Conservation (phyloP, 2,329 filamentous ascomycete genomes). For the Cladosporium cucumerinum region DNA sequence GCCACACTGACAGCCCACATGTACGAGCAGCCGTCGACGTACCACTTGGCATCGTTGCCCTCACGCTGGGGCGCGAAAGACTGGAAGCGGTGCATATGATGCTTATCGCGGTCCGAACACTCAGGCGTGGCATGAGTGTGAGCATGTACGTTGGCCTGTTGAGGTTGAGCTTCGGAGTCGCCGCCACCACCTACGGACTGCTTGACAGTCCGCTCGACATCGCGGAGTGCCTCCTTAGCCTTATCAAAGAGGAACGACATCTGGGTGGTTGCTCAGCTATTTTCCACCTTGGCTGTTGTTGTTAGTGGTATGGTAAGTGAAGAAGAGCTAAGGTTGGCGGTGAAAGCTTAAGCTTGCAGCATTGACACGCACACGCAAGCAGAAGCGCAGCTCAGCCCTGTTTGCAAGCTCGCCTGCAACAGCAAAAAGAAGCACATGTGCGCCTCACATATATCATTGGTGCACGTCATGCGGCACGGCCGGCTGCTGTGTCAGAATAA, state of each 20-base stretch:
- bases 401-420: background rate
- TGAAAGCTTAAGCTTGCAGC: slow-evolving; percentile 1
- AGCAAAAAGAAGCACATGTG: background rate
- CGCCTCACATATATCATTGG: background rate
- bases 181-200: slow-evolving; percentile 32
- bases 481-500: background rate
- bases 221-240: slow-evolving; percentile 51
- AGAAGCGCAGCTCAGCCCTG: slow-evolving; percentile 4
- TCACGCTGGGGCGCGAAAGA: slow-evolving; percentile 70
- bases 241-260: slow-evolving; percentile 50
- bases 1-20: slow-evolving; percentile 82
- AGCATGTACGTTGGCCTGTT: slow-evolving; percentile 37
- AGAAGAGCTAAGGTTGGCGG: background rate
- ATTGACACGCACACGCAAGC: background rate
- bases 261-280: background rate
- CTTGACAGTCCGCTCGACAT: slow-evolving; percentile 50
- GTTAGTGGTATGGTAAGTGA: background rate
- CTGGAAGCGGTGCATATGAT: slow-evolving; percentile 51
- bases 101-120: slow-evolving; percentile 38
- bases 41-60: slow-evolving; percentile 78
- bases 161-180: slow-evolving; percentile 40
- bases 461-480: slow-evolving; percentile 11
- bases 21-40: slow-evolving; percentile 78
- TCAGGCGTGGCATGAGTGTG: slow-evolving; percentile 44
- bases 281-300: background rate